A percentile compares a stretch with the other conserved stretches of the same genome.
Conservation (phyloP, 345 rosid genomes). For the Moricandia arvensis region DNA sequence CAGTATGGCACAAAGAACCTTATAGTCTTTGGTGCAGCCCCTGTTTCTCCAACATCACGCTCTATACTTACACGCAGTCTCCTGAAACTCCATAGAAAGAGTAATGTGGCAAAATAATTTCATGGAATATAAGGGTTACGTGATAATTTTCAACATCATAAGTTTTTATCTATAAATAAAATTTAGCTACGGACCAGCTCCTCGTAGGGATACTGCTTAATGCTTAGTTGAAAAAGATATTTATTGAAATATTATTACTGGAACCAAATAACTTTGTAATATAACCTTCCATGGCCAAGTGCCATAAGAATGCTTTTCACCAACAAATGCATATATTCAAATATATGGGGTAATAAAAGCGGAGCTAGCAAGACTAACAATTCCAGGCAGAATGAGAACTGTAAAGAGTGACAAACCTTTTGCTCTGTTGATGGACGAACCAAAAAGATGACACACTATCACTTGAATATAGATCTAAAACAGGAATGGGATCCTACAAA, state of each 20-base stretch:
- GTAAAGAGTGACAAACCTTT: slow-evolving; percentile 56
- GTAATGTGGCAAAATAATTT: not conserved
- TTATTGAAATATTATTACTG: not conserved
- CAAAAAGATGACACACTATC: slow-evolving; percentile 80
- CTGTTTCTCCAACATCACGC: slow-evolving; percentile 86
- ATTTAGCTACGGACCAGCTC: not conserved
- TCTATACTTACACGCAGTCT: slow-evolving; percentile 90
- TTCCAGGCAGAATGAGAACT: slow-evolving; percentile 1
- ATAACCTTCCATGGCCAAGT: slow-evolving; percentile 10
- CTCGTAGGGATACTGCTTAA: not conserved
- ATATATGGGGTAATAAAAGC: slow-evolving; percentile 2
- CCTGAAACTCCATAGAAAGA: slow-evolving; percentile 48
- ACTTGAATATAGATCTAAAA: slow-evolving; percentile 74
- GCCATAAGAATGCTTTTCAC: not conserved
- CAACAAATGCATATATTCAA: slow-evolving; percentile 3
- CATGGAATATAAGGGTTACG: not conserved
- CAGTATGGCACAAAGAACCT: slow-evolving; percentile 95
- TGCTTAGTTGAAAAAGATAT: too few relatives aligned
- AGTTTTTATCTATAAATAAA: slow-evolving; percentile 7
- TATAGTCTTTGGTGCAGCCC: slow-evolving; percentile 80
- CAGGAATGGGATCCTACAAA: slow-evolving; percentile 74
- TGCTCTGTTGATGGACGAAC: slow-evolving; percentile 91
- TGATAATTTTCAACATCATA: not conserved
- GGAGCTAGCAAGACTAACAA: slow-evolving; percentile 8
- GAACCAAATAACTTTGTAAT: slow-evolving; percentile 1